phyloP scores from a whole-genome alignment of 1,139 yeast genomes.

The Saccharomyces pastorianus region DNA sequence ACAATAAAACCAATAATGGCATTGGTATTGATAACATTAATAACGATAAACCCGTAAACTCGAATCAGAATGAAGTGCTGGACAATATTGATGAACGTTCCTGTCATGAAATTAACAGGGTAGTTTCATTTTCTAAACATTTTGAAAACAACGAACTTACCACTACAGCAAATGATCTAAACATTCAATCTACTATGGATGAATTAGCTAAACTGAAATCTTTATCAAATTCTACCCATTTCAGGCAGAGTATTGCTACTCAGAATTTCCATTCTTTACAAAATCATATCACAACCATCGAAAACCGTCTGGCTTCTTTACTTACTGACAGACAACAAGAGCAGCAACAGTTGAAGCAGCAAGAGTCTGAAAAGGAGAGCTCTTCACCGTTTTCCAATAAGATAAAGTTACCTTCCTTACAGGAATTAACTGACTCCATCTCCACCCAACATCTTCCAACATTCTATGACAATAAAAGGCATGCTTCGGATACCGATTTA shows the following conservation, averaged over 20 bases:
- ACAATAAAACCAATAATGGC: not conserved
- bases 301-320: not conserved
- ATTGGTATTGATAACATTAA: not conserved
- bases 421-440: not conserved
- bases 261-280: not conserved
- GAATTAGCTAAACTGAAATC: not conserved
- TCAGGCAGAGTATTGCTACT: not conserved
- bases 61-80: not conserved
- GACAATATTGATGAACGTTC: not conserved
- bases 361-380: not conserved
- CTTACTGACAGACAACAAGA: not conserved
- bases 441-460: not conserved
- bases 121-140: not conserved
- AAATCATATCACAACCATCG: not conserved
- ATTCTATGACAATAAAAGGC: not conserved
- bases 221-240: not conserved
- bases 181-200: not conserved
- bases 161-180: not conserved
- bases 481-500: not conserved
- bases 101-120: not conserved
- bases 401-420: not conserved
- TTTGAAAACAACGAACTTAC: not conserved
- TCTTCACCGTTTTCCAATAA: not conserved
- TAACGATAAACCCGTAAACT: not conserved
- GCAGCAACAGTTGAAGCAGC: not conserved